Conservation (phyloP, 352 stramenopile species). For the Globisporangium nodosum region DNA sequence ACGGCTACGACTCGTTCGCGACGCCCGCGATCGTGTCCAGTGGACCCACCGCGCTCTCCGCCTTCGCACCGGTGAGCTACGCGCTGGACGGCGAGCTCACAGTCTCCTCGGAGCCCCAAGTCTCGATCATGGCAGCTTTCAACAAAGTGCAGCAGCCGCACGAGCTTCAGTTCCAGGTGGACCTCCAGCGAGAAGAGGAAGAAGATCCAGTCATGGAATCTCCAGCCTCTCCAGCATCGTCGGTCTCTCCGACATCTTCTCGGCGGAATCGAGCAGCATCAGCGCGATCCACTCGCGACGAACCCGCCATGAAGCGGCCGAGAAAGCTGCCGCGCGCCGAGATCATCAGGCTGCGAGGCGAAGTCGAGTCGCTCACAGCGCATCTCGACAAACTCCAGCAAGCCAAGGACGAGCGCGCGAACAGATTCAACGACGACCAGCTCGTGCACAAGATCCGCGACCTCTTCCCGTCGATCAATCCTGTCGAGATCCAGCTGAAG, state of each 20-base stretch:
- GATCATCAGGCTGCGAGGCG: conserved; percentile 8
- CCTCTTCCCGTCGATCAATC: conserved; percentile 4
- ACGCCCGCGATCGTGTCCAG: too few species aligned
- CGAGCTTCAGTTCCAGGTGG: neutral
- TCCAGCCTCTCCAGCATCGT: neutral
- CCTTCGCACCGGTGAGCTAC: neutral
- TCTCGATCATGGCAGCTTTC: neutral
- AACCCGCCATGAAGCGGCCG: neutral
- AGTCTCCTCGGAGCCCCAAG: neutral
- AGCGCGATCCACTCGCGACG: neutral
- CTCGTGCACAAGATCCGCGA: neutral
- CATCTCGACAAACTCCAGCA: conserved; percentile 8
- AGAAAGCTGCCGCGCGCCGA: conserved; percentile 7
- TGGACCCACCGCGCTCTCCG: neutral
- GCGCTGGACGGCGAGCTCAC: neutral
- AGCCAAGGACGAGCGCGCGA: neutral
- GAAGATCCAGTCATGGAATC: neutral
- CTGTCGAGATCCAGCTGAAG: conserved; percentile 2
- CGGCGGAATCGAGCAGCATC: neutral
- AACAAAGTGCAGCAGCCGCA: neutral
- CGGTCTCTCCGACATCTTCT: neutral
- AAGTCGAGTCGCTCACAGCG: conserved; percentile 8
- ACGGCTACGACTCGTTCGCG: neutral
- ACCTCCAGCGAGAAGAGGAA: neutral
- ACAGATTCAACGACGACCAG: neutral